These are phyloP conservation scores for Bertia moriformis DNA, from an alignment of 2,329 filamentous ascomycete species.

Conservation along the genomic window DNA sequence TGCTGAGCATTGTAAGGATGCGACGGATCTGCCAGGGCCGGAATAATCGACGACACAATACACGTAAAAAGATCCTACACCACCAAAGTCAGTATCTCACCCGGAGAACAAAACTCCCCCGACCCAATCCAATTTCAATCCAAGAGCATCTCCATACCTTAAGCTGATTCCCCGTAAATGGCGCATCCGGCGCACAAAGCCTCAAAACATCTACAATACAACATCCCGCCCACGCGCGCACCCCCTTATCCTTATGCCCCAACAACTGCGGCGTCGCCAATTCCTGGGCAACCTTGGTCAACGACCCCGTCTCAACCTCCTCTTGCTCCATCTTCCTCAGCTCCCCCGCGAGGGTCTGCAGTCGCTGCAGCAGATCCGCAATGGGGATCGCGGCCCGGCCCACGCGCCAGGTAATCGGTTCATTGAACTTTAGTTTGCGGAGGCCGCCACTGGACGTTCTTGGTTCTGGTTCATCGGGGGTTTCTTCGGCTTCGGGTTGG, in stretches of 20 bases:
- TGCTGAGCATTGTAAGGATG: constrained; percentile 26
- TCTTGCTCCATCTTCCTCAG: constrained; percentile 48
- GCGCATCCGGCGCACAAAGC: constrained; percentile 54
- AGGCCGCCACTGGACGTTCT: not conserved
- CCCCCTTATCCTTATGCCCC: constrained; percentile 51
- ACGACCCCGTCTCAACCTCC: constrained; percentile 38
- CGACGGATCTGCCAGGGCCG: not conserved
- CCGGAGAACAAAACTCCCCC: no score
- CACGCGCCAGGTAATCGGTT: constrained; percentile 47
- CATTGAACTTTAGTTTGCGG: constrained; percentile 35
- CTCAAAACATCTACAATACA: constrained; percentile 56
- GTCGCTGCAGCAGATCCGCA: constrained; percentile 41
- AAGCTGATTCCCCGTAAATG: constrained; percentile 47
- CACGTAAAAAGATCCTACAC: constrained; percentile 52
- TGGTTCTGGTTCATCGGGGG: not conserved
- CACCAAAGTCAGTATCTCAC: not conserved
- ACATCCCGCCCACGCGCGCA: constrained; percentile 47
- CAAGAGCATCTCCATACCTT: no score
- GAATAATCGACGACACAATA: constrained; percentile 27
- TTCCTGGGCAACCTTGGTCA: constrained; percentile 46
- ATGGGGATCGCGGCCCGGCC: constrained; percentile 45
- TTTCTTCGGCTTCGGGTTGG: no score
- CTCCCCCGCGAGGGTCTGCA: constrained; percentile 44
- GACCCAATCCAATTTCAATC: no score
- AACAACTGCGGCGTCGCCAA: constrained; percentile 42